Evolutionary conservation across 768 basidiomycete genomes (phyloP).

Genomic region (Amanita exitialis): DNA sequence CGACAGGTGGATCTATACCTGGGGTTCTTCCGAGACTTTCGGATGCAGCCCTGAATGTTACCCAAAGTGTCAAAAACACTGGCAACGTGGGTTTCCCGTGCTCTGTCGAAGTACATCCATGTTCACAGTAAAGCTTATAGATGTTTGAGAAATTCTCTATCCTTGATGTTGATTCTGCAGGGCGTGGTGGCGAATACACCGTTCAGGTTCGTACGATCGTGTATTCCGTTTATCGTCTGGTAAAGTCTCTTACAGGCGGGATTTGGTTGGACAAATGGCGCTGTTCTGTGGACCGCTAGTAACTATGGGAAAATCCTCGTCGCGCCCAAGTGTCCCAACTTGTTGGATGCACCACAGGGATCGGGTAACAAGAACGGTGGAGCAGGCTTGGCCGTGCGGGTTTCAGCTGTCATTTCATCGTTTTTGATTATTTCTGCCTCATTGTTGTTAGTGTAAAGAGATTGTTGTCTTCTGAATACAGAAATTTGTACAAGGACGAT

Average conservation of each 20-base stretch:
- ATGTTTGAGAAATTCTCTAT: slow-evolving; percentile 89
- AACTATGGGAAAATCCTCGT: slow-evolving; percentile 52
- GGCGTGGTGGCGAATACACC: slow-evolving; percentile 79
- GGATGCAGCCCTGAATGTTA: slow-evolving; percentile 58
- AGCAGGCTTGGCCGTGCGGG: not conserved
- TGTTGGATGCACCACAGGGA: slow-evolving; percentile 15
- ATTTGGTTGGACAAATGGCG: slow-evolving; percentile 89
- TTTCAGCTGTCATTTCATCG: not conserved
- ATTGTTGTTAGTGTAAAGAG: not conserved
- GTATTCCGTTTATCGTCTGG: not conserved
- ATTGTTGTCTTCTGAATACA: too few relatives aligned
- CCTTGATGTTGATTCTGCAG: slow-evolving; percentile 68
- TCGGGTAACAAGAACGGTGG: not conserved
- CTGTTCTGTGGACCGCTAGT: slow-evolving; percentile 63
- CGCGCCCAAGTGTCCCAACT: slow-evolving; percentile 52
- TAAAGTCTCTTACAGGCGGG: slow-evolving; percentile 36
- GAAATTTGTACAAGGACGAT: too few relatives aligned
- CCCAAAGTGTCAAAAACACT: slow-evolving; percentile 52
- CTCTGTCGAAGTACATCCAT: not conserved
- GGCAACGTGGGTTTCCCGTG: slow-evolving; percentile 51
- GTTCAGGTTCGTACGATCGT: slow-evolving; percentile 46
- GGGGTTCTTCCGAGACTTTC: slow-evolving; percentile 62
- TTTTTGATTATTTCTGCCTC: not conserved
- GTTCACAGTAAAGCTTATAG: slow-evolving; percentile 22
- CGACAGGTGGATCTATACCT: slow-evolving; percentile 81